Evolutionary conservation across 129 eudicot genomes (phyloP).

Genomic region (Solidago caesia): DNA sequence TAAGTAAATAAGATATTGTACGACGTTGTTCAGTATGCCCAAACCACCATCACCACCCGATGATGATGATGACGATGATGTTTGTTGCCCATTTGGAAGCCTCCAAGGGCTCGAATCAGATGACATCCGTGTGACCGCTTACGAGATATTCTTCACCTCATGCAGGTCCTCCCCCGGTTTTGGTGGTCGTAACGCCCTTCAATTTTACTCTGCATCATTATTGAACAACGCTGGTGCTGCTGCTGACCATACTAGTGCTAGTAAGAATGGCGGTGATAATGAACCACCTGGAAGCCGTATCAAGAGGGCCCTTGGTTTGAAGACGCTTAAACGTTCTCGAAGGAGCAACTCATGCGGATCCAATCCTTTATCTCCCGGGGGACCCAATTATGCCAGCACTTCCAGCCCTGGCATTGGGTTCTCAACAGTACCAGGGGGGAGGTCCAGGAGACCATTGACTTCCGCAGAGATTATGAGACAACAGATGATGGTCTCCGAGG

Average conservation of each 20-base stretch:
- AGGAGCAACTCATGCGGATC: slow-evolving; percentile 41
- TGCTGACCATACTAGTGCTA: not conserved
- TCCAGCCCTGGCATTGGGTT: slow-evolving; percentile 47
- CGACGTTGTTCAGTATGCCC: no score
- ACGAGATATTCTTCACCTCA: slow-evolving; percentile 86
- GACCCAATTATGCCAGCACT: not conserved
- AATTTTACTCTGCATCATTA: slow-evolving; percentile 40
- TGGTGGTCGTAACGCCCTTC: slow-evolving; percentile 63
- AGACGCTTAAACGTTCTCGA: slow-evolving; percentile 59
- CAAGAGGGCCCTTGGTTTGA: slow-evolving; percentile 79
- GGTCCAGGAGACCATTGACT: slow-evolving; percentile 70
- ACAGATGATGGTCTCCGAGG: slow-evolving; percentile 86
- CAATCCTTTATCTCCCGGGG: slow-evolving; percentile 37
- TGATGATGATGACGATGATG: slow-evolving; percentile 27
- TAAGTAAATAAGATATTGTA: not conserved
- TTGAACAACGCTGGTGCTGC: not conserved
- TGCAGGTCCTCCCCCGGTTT: slow-evolving; percentile 96
- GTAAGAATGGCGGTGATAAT: slow-evolving; percentile 21
- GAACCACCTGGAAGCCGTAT: slow-evolving; percentile 52
- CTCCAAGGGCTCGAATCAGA: slow-evolving; percentile 53
- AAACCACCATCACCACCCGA: no score
- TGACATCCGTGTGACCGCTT: slow-evolving; percentile 70
- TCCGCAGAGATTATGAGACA: slow-evolving; percentile 87
- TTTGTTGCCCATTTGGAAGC: slow-evolving; percentile 60
- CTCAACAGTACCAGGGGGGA: slow-evolving; percentile 33